phyloP scores from a whole-genome alignment of 2,329 filamentous ascomycete species.

The Alternaria burnsii region DNA sequence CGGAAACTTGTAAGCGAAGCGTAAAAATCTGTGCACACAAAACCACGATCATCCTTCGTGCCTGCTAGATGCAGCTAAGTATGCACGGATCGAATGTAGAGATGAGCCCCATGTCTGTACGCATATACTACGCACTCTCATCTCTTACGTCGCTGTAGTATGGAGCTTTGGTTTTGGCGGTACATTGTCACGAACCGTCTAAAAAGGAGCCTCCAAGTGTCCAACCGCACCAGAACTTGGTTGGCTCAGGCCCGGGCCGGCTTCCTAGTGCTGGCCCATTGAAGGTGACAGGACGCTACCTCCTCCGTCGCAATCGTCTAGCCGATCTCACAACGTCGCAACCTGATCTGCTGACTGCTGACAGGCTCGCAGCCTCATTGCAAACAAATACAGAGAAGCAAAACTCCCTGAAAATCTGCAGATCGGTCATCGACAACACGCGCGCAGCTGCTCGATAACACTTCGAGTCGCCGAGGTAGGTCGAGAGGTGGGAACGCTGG shows the following conservation, averaged over 20 bases:
- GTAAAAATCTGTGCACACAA: background rate
- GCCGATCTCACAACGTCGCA: background rate
- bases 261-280: background rate
- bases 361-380: background rate
- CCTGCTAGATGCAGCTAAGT: background rate
- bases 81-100: slow-evolving; percentile 1
- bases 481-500: background rate
- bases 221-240: background rate
- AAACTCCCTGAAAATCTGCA: background rate
- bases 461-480: background rate
- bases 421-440: background rate
- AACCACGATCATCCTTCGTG: slow-evolving; percentile 7
- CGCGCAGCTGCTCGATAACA: background rate
- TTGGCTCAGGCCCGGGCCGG: slow-evolving; percentile 8
- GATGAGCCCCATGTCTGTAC: background rate
- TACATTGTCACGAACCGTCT: background rate
- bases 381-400: slow-evolving; percentile 1
- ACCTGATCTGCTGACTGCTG: background rate
- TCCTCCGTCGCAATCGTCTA: background rate
- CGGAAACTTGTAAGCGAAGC: slow-evolving; percentile 8
- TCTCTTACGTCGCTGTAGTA: background rate
- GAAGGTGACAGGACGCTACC: background rate
- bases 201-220: background rate
- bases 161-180: background rate
- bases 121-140: background rate